Conservation (phyloP, 2,329 filamentous ascomycete genomes). For the Xylaria polymorpha region DNA sequence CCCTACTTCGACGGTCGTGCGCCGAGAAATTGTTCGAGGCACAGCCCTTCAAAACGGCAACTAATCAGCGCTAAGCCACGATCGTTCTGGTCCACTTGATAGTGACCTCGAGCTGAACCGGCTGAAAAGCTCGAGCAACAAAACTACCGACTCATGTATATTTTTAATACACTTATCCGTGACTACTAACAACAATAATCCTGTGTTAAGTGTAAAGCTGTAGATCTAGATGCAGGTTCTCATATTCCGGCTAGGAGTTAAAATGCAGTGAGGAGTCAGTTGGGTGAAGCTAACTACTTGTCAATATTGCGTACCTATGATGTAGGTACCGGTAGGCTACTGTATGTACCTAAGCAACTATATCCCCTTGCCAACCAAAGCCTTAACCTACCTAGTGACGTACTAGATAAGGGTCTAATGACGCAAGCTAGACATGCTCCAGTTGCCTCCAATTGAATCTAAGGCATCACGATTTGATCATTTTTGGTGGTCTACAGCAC, state of each 20-base stretch:
- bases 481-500: not conserved
- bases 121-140: conserved; percentile 5
- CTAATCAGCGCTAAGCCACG: conserved; percentile 40
- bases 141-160: not conserved
- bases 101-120: conserved; percentile 31
- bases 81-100: conserved; percentile 12
- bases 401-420: conserved; percentile 9
- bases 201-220: not conserved
- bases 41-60: conserved; percentile 33
- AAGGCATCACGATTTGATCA: not conserved
- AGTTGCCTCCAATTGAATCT: not conserved
- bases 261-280: not conserved
- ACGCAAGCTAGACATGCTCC: conserved; percentile 8
- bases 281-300: not conserved
- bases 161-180: not conserved
- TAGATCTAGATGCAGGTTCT: not conserved
- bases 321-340: not conserved
- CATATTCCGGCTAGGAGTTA: not conserved
- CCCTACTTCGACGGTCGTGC: conserved; percentile 28
- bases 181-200: not conserved
- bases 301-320: not conserved
- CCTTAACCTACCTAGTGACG: not conserved
- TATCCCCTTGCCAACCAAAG: conserved; percentile 23
- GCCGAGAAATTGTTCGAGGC: conserved; percentile 17
- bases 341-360: not conserved